These are phyloP conservation scores for Trichosporon coremiiforme DNA, from an alignment of 1,284 basidiomycete species.

Conservation along the genomic window DNA sequence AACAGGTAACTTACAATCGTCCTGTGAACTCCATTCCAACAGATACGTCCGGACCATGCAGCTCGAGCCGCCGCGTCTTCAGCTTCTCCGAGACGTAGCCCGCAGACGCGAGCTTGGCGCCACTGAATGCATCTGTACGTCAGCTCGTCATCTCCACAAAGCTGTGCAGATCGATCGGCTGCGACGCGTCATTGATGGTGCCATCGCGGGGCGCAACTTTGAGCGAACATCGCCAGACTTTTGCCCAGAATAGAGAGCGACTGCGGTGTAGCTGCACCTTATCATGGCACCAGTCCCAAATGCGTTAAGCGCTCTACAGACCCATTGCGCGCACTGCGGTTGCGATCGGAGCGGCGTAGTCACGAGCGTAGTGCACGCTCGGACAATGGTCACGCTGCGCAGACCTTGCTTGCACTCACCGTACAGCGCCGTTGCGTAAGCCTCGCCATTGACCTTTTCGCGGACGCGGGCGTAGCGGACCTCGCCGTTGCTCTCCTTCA, in stretches of 20 bases:
- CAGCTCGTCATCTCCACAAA: not conserved
- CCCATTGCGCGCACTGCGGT: too few species aligned
- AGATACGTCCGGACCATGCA: constrained; percentile 52
- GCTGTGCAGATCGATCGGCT: not conserved
- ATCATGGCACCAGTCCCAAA: not conserved
- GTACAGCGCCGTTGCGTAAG: constrained; percentile 43
- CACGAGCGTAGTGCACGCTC: not conserved
- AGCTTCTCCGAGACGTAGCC: constrained; percentile 43
- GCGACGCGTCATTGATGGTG: not conserved
- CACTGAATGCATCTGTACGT: constrained; percentile 45
- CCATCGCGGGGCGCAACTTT: not conserved
- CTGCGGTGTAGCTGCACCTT: not conserved
- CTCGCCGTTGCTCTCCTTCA: constrained; percentile 38
- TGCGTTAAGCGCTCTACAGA: too few species aligned
- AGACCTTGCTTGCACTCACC: constrained; percentile 35
- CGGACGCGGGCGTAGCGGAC: constrained; percentile 43
- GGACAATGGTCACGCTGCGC: not conserved
- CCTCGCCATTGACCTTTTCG: constrained; percentile 40
- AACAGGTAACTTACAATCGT: constrained; percentile 50
- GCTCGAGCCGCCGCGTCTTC: constrained; percentile 48
- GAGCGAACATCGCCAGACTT: not conserved
- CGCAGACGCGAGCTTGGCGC: constrained; percentile 46
- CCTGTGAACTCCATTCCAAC: constrained; percentile 51
- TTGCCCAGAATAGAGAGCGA: not conserved
- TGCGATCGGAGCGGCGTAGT: too few species aligned